Conservation (phyloP, 2,329 filamentous ascomycete species). For the Monilinia fructicola region DNA sequence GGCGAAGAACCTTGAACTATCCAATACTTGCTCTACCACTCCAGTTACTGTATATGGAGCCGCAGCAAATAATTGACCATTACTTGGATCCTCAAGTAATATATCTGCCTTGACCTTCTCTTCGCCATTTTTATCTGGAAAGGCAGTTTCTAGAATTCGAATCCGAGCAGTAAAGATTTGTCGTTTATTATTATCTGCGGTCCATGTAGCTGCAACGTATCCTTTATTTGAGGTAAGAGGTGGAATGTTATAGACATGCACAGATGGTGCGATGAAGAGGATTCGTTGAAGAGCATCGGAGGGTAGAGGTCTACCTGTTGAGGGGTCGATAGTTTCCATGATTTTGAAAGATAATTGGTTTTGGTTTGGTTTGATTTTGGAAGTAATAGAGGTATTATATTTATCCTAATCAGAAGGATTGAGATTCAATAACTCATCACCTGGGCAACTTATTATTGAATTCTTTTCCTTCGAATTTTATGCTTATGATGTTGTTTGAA, state of each 20-base stretch:
- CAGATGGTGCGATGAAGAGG: slow-evolving; percentile 70
- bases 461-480: not conserved
- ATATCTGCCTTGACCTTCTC: slow-evolving; percentile 70
- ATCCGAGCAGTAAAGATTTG: slow-evolving; percentile 85
- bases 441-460: not conserved
- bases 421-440: too few relatives aligned
- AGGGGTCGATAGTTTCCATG: slow-evolving; percentile 58
- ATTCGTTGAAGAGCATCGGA: slow-evolving; percentile 79
- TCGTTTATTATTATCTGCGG: slow-evolving; percentile 61
- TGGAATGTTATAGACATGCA: slow-evolving; percentile 87
- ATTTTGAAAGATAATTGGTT: not conserved
- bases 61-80: slow-evolving; percentile 77
- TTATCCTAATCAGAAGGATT: not conserved
- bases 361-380: not conserved
- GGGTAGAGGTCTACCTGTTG: slow-evolving; percentile 67
- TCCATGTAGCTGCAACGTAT: slow-evolving; percentile 77
- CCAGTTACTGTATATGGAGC: slow-evolving; percentile 69
- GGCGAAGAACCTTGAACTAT: slow-evolving; percentile 83
- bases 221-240: slow-evolving; percentile 75
- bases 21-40: slow-evolving; percentile 73
- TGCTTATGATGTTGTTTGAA: too few relatives aligned
- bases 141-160: slow-evolving; percentile 74
- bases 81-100: slow-evolving; percentile 72
- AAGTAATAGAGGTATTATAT: too few relatives aligned
- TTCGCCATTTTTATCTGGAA: slow-evolving; percentile 44